phyloP scores from a whole-genome alignment of 1,139 yeast species.

The Geotrichum restrictum region DNA sequence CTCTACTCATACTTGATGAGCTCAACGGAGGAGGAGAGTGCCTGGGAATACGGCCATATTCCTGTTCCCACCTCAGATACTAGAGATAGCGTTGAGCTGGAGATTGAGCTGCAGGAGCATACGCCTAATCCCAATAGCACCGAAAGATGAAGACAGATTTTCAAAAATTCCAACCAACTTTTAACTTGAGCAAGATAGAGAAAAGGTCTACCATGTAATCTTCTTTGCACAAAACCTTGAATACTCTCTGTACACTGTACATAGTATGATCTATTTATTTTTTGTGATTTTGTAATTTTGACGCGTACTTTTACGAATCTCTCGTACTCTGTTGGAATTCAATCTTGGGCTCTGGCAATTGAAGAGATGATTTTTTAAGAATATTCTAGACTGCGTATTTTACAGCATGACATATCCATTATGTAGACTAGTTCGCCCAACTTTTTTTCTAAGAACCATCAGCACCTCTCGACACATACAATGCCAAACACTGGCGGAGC shows the following conservation, averaged over 20 bases:
- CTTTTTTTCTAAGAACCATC: neutral
- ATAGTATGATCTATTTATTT: too few relatives aligned
- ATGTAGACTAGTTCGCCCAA: neutral
- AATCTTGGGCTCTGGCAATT: neutral
- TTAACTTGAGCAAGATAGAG: too few relatives aligned
- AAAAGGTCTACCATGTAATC: too few relatives aligned
- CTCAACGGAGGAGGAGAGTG: neutral
- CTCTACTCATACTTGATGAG: constrained; percentile 42
- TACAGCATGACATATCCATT: neutral
- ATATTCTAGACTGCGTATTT: neutral
- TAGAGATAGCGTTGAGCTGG: constrained; percentile 15
- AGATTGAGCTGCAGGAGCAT: neutral
- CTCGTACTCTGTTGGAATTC: too few relatives aligned
- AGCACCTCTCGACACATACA: neutral
- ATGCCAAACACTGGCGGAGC: constrained; percentile 11
- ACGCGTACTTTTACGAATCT: too few relatives aligned
- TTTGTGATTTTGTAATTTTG: too few relatives aligned
- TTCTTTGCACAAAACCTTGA: too few relatives aligned
- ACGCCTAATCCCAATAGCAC: constrained; percentile 7
- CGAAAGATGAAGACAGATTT: neutral
- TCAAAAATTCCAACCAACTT: too few relatives aligned
- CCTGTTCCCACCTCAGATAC: constrained; percentile 12
- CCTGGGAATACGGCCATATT: constrained; percentile 21
- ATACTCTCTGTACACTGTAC: too few relatives aligned
- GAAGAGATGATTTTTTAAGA: neutral